Base-by-base conservation (phyloP, 2,329 filamentous ascomycete species). In the Phaeosphaeriaceae sp. region DNA sequence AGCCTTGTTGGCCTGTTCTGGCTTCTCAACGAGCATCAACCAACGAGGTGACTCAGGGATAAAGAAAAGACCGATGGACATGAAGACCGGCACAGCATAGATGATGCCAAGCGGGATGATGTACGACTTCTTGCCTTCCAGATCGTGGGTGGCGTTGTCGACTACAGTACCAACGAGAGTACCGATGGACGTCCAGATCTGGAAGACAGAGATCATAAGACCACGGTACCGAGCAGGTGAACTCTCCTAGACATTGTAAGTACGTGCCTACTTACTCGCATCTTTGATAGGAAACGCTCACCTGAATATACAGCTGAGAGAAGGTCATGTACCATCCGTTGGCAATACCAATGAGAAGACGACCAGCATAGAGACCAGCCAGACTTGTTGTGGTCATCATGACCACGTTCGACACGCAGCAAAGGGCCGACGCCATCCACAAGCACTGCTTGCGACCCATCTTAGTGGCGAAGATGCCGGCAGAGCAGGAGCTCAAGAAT, bases 381-480 rank as follows among this genome's bases (percentile, higher is more conserved):
- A 88, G 83, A 55, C 75, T 76, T 3, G 79, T 82, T 0, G 83
- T 86, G 1, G 81, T 77, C 83, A 87, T 87, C 85, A 87, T 87
- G 61, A 86, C 77, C 2, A 70, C 59, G 46, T 74, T 74, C 1
- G 84, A 77, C 3, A 82, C 73, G 60, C 77, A 79, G 65, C 84
- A 85, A 3, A 86, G 68, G 1, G 81, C 24, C 52, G 81, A 83
- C 0, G 84, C 84, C 9, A 80, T 58, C 79, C 82, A 85, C 11
- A 86, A 73, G 53, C 80, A 81, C 3, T 71, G 49, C 22, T 66
- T 63, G 49, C 81, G 82, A 5, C 83, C 79, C 42, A 83, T 79
- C 21, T 64, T 71, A 15, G 59, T 63, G 1, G 72, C 72, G 17
- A 72, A 56, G 9, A 71, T 42, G 32, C 78, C 79, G 11, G 78